Base-by-base conservation (phyloP, 306 rosid species). In the Macrotyloma uniflorum region DNA sequence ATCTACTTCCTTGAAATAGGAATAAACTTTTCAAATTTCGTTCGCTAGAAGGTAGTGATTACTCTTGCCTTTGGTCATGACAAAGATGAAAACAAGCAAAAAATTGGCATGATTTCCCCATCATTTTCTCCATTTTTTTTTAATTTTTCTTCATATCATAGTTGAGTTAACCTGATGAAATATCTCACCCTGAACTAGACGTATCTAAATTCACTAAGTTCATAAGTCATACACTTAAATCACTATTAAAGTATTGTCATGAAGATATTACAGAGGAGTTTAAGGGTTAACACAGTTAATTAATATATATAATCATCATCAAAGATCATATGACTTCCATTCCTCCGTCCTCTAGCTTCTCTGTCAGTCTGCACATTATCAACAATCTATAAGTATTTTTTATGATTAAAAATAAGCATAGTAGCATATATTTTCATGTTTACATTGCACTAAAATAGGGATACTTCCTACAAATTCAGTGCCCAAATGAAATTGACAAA, bases 301-400 rank as follows among this genome's bases (percentile, higher is more conserved):
- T 59, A 86, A 70, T 86, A 84, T 47, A 73, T 84, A 58, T 81
- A 90, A 85, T 93, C 97, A 79, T 91, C 93, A 75, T 91, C 90
- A 80, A 88, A 93, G 78, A 88, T 89, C 91, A 82, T 87, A 84
- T 88, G 73, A 72, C 89, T 93, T 83, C 79, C 85, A 82, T 67
- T 86, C 84, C 85, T 92, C 72, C 88, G 86, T 23, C 83, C 75
- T 85, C 87, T 88, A 67, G 87, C 75, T 74, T 92, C 96, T 83
- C 96, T 87, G 19, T 89, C 93, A 65, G 90, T 77, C 98, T 92
- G 90, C 87, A 85, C 45, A 69, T 70, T n/a, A 70, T 72, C 66
- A 83, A 50, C 47, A 74, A 73, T 36, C 12, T 23, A 22, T 24
- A 13, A 71, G 76, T 77, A 5, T 30, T 64, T n/a, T 66, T n/a